Evolutionary conservation across 495 filamentous ascomycete species (phyloP).

Genomic region (Penicillium maclennaniae): DNA sequence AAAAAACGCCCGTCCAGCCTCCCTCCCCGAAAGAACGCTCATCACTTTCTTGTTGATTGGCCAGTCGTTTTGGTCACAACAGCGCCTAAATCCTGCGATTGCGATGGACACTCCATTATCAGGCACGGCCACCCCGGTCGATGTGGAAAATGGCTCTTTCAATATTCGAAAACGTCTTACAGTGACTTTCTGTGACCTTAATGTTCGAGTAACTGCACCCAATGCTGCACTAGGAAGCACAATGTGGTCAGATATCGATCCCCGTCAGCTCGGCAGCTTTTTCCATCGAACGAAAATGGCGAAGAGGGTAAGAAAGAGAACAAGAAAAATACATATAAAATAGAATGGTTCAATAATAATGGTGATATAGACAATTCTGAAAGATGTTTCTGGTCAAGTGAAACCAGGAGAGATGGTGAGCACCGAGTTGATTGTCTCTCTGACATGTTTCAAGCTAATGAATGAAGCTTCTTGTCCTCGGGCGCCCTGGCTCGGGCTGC

Average conservation of each 20-base stretch:
- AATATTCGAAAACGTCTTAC: conserved; percentile 33
- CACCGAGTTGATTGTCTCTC: neutral
- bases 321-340: no score
- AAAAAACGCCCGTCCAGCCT: no score
- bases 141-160: conserved; percentile 25
- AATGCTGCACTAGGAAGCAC: conserved; percentile 40
- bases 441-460: neutral
- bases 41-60: no score
- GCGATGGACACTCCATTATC: conserved; percentile 37
- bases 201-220: conserved; percentile 36
- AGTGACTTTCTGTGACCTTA: conserved; percentile 36
- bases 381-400: conserved; percentile 35
- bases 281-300: conserved; percentile 16
- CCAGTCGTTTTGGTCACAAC: no score
- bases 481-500: conserved; percentile 43
- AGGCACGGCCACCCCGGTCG: conserved; percentile 26
- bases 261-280: conserved; percentile 24
- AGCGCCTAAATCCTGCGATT: neutral
- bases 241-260: conserved; percentile 33
- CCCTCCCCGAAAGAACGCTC: no score
- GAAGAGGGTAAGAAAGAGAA: conserved; percentile 26
- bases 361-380: conserved; percentile 30
- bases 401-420: conserved; percentile 41
- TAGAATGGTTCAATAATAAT: no score
- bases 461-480: conserved; percentile 38